Percentiles rank a stretch among this genome's conserved stretches.
These are phyloP conservation scores for Claviceps cyperi DNA, from an alignment of 2,329 filamentous ascomycete species.

Conservation along the genomic window DNA sequence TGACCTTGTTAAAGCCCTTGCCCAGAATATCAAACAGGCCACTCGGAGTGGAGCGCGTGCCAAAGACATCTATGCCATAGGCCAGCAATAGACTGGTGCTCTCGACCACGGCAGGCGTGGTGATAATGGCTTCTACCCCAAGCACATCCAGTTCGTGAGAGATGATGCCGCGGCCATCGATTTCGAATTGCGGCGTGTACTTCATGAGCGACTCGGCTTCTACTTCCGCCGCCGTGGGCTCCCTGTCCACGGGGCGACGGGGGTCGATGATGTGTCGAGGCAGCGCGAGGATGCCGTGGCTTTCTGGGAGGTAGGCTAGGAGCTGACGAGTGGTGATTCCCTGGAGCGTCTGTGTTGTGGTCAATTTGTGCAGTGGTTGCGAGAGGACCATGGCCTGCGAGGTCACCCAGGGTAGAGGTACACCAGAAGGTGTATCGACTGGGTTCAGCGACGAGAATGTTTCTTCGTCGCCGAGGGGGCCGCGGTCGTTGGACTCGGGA, in stretches of 20 bases:
- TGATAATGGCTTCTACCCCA: conserved; percentile 58
- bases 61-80: conserved; percentile 79
- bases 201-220: conserved; percentile 65
- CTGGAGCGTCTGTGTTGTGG: conserved; percentile 79
- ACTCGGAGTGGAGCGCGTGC: conserved; percentile 74
- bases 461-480: conserved; percentile 50
- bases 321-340: conserved; percentile 78
- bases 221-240: conserved; percentile 62
- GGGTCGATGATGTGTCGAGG: conserved; percentile 71
- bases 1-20: conserved; percentile 83
- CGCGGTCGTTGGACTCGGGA: conserved; percentile 66
- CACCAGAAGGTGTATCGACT: conserved; percentile 37
- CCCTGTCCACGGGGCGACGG: conserved; percentile 70
- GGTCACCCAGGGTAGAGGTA: conserved; percentile 56
- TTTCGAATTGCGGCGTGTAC: conserved; percentile 65
- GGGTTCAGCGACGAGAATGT: conserved; percentile 71
- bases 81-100: conserved; percentile 85
- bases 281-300: conserved; percentile 63
- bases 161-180: conserved; percentile 68
- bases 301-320: conserved; percentile 60
- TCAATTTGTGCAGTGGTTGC: conserved; percentile 62
- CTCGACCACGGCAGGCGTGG: conserved; percentile 68
- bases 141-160: conserved; percentile 73
- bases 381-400: conserved; percentile 72
- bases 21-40: conserved; percentile 84